phyloP scores from a whole-genome alignment of 805 yeast genomes.

The Sugiyamaella qingdaonensis region DNA sequence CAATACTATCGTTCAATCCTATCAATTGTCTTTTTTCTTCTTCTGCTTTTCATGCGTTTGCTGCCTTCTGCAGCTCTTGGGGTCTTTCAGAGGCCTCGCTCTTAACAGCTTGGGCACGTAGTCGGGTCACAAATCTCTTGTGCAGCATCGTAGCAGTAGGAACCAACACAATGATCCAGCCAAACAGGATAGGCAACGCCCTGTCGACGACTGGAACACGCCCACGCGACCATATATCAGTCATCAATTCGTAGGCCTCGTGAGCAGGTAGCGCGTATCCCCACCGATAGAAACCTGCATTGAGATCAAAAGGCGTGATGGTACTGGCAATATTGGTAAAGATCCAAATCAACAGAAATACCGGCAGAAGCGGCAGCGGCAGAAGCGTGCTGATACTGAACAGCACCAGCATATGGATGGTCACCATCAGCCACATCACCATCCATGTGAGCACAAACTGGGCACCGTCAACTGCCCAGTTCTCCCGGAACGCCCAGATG shows the following conservation, averaged over 20 bases:
- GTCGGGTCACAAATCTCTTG: not conserved
- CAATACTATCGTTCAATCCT: too few species aligned
- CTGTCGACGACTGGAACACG: slow-evolving; percentile 6
- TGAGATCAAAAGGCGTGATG: slow-evolving; percentile 5
- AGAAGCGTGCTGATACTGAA: not conserved
- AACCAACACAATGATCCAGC: not conserved
- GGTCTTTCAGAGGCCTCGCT: too few species aligned
- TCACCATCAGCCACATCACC: slow-evolving; percentile 9
- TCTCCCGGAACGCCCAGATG: slow-evolving; percentile 16
- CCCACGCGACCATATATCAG: slow-evolving; percentile 17
- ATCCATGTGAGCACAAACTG: slow-evolving; percentile 17
- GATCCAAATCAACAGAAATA: slow-evolving; percentile 9
- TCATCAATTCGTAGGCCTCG: slow-evolving; percentile 7
- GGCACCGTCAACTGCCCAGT: slow-evolving; percentile 12
- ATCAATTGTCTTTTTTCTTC: too few species aligned
- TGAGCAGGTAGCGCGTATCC: slow-evolving; percentile 16
- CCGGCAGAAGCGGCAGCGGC: slow-evolving; percentile 11
- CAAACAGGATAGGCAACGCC: slow-evolving; percentile 14
- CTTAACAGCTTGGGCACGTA: too few species aligned
- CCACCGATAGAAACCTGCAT: slow-evolving; percentile 14
- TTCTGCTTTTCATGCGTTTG: too few species aligned
- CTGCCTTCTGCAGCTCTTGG: too few species aligned
- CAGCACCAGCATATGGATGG: slow-evolving; percentile 2
- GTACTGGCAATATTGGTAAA: slow-evolving; percentile 8
- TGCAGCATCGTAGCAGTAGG: not conserved